Evolutionary conservation across 2,329 filamentous ascomycete genomes (phyloP).

Genomic region (Paecilomyces niveus): DNA sequence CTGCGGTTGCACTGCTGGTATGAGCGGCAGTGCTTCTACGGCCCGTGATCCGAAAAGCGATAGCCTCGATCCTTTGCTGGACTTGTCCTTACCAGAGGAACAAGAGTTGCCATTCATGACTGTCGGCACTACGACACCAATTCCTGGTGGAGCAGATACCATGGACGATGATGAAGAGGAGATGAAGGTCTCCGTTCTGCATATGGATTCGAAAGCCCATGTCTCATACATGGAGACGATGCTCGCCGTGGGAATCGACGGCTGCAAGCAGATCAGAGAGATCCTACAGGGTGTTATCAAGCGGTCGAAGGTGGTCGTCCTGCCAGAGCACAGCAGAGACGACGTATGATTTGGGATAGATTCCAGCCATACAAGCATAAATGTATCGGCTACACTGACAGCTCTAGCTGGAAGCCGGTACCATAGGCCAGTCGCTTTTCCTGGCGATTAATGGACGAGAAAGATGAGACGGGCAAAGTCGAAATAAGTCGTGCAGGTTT

Average conservation of each 20-base stretch:
- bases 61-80: slow-evolving; percentile 35
- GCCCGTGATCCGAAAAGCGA: slow-evolving; percentile 35
- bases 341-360: slow-evolving; percentile 1
- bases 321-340: background rate
- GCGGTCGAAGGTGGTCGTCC: slow-evolving; percentile 27
- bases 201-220: slow-evolving; percentile 86
- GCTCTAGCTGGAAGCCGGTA: background rate
- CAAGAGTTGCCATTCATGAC: slow-evolving; percentile 85
- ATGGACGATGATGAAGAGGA: slow-evolving; percentile 38
- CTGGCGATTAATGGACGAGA: background rate
- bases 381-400: background rate
- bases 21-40: slow-evolving; percentile 41
- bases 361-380: background rate
- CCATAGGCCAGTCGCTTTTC: background rate
- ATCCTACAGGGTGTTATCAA: slow-evolving; percentile 76
- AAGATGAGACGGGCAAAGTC: background rate
- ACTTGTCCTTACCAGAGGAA: slow-evolving; percentile 39
- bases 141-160: slow-evolving; percentile 48
- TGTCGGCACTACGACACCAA: slow-evolving; percentile 57
- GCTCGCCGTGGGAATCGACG: slow-evolving; percentile 86
- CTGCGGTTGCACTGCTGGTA: slow-evolving; percentile 78
- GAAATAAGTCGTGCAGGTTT: background rate
- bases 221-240: slow-evolving; percentile 75
- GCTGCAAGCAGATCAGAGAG: slow-evolving; percentile 75
- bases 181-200: slow-evolving; percentile 63